Evolutionary conservation across 164 flowering plant genomes (phyloP).

Genomic region (Protea cynaroides): DNA sequence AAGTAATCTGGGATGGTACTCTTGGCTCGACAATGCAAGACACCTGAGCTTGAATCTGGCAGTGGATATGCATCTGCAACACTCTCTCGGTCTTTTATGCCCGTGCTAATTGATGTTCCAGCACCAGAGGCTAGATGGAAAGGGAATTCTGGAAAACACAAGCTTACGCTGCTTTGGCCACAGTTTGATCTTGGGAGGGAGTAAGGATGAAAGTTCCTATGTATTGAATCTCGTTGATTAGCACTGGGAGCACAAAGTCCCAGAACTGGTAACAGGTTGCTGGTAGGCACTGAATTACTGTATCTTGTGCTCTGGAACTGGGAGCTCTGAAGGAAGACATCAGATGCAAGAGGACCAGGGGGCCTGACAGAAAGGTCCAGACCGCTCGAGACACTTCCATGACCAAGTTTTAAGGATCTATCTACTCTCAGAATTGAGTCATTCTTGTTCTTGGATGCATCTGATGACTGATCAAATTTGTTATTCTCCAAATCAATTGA

Average conservation of each 20-base stretch:
- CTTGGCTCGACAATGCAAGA: slow-evolving; percentile 25
- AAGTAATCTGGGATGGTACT: slow-evolving; percentile 27
- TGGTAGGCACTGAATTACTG: slow-evolving; percentile 24
- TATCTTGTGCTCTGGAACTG: slow-evolving; percentile 24
- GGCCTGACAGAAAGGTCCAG: slow-evolving; percentile 40
- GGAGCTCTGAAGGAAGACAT: slow-evolving; percentile 27
- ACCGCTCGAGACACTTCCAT: slow-evolving; percentile 20
- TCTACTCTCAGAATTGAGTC: slow-evolving; percentile 28
- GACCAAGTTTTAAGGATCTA: slow-evolving; percentile 28
- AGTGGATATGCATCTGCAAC: slow-evolving; percentile 23
- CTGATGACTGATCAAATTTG: slow-evolving; percentile 21
- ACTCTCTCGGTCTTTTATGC: slow-evolving; percentile 27
- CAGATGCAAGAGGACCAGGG: slow-evolving; percentile 24
- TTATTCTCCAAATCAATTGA: slow-evolving; percentile 30
- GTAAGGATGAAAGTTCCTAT: slow-evolving; percentile 23
- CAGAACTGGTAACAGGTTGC: slow-evolving; percentile 62
- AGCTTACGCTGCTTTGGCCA: slow-evolving; percentile 34
- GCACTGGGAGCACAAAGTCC: slow-evolving; percentile 95
- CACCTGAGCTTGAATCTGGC: slow-evolving; percentile 32
- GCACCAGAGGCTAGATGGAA: slow-evolving; percentile 38
- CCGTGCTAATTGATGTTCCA: slow-evolving; percentile 32
- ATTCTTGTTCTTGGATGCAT: slow-evolving; percentile 29
- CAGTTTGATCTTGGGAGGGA: slow-evolving; percentile 27
- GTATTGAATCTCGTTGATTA: slow-evolving; percentile 36
- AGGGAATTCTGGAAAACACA: slow-evolving; percentile 57